phyloP scores from a whole-genome alignment of 2,329 filamentous ascomycete genomes.

The Xylariaceae sp. region DNA sequence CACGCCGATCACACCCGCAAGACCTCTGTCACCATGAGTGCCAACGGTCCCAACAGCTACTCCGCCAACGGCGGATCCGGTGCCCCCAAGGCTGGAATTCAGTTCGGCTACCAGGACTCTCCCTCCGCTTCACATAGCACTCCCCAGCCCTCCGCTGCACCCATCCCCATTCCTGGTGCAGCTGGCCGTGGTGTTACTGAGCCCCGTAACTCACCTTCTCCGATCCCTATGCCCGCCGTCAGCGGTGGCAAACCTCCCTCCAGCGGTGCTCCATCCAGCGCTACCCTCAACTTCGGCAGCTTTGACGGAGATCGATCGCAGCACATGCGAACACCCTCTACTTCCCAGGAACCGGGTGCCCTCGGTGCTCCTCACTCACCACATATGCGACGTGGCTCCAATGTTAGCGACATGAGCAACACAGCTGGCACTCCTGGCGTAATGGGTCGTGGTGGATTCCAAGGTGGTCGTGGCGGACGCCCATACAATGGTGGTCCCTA shows the following conservation, averaged over 20 bases:
- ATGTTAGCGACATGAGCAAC: conserved; percentile 70
- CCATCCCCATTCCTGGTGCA: conserved; percentile 59
- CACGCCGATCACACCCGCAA: conserved; percentile 72
- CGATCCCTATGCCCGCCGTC: conserved; percentile 83
- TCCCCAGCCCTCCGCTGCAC: conserved; percentile 57
- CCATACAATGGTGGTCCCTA: conserved; percentile 47
- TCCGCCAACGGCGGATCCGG: conserved; percentile 72
- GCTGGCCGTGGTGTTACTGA: conserved; percentile 74
- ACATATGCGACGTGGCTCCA: conserved; percentile 83
- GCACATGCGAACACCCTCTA: conserved; percentile 66
- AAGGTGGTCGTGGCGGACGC: conserved; percentile 49
- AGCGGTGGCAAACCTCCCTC: conserved; percentile 85
- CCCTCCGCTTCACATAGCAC: conserved; percentile 65
- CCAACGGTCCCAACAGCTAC: conserved; percentile 73
- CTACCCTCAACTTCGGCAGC: conserved; percentile 77
- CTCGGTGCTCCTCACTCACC: conserved; percentile 62
- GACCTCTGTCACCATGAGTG: conserved; percentile 86
- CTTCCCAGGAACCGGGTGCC: conserved; percentile 59
- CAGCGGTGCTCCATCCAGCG: conserved; percentile 59
- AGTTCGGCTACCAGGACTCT: conserved; percentile 79
- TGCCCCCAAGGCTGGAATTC: conserved; percentile 62
- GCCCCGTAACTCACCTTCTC: conserved; percentile 84
- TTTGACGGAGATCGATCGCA: conserved; percentile 65
- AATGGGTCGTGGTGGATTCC: conserved; percentile 56
- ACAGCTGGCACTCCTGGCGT: conserved; percentile 51